A percentile compares a stretch with the other conserved stretches of the same genome.
Evolutionary conservation across 495 filamentous ascomycete genomes (phyloP).

Genomic region (Podospora bellae-mahoneyi): DNA sequence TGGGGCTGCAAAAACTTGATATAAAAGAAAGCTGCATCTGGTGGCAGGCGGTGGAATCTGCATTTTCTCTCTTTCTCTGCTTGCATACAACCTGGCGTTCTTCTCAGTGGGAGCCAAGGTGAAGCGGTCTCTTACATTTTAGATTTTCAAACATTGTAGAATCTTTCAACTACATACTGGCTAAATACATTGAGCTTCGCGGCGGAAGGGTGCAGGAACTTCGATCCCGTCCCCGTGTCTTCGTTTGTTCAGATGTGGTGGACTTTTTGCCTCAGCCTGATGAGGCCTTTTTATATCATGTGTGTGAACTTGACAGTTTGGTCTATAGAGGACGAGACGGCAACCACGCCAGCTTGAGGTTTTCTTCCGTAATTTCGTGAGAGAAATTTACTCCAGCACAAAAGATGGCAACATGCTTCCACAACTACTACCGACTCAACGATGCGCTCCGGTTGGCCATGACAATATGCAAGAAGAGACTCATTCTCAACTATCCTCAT

Average conservation of each 20-base stretch:
- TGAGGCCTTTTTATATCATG: no score
- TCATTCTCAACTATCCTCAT: not conserved
- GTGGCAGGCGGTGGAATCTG: not conserved
- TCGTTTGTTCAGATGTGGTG: not conserved
- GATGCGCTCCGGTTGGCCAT: no score
- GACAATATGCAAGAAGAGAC: no score
- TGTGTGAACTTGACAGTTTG: not conserved
- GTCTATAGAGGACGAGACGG: not conserved
- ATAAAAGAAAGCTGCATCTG: not conserved
- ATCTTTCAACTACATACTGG: not conserved
- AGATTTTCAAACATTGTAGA: not conserved
- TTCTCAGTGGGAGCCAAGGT: not conserved
- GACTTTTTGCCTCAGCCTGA: not conserved
- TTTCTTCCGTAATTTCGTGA: no score
- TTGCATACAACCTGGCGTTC: not conserved
- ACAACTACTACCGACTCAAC: no score
- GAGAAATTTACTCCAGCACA: no score
- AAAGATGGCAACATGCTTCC: no score
- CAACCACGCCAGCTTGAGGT: no score
- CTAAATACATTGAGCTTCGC: constrained; percentile 16
- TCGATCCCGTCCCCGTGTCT: not conserved
- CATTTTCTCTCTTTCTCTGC: not conserved
- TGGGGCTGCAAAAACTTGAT: not conserved
- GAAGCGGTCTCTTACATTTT: not conserved
- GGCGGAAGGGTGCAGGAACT: not conserved